These are phyloP conservation scores for Gnomoniopsis sp. DNA, from an alignment of 2,329 filamentous ascomycete species.

Conservation along the genomic window DNA sequence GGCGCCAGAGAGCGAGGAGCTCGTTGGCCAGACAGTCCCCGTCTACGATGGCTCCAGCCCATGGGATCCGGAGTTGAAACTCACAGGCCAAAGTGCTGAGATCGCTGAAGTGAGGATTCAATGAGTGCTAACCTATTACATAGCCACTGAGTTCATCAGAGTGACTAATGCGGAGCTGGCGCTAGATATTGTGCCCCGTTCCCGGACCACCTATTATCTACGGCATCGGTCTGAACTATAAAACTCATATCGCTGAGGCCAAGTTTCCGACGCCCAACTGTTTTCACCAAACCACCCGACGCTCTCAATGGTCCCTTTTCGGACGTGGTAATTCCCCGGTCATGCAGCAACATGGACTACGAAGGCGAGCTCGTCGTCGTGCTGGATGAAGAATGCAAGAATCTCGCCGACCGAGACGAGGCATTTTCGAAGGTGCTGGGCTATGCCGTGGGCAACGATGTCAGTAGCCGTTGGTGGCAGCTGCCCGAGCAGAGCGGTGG, in stretches of 20 bases:
- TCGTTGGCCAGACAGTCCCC: neutral
- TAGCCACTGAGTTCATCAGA: no score
- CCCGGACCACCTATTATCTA: neutral
- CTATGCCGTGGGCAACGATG: slow-evolving; percentile 53
- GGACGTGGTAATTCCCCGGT: slow-evolving; percentile 29
- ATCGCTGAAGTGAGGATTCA: neutral
- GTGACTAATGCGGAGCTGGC: no score
- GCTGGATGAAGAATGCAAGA: slow-evolving; percentile 44
- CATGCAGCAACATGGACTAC: slow-evolving; percentile 43
- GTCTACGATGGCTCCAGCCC: neutral
- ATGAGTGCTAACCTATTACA: no score
- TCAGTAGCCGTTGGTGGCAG: slow-evolving; percentile 47
- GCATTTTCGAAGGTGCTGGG: slow-evolving; percentile 49
- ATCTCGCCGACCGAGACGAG: slow-evolving; percentile 37
- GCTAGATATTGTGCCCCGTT: neutral
- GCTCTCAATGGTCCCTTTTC: neutral
- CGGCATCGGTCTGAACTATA: slow-evolving; percentile 5
- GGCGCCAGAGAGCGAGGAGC: neutral
- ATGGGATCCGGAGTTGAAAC: neutral
- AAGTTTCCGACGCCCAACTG: neutral
- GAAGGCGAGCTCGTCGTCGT: slow-evolving; percentile 50
- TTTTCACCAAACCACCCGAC: slow-evolving; percentile 5
- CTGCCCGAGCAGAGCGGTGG: slow-evolving; percentile 34
- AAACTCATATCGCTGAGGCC: neutral
- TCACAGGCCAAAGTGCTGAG: neutral